These are phyloP conservation scores for Tylopilus intermedius DNA, from an alignment of 768 basidiomycete genomes.

Conservation along the genomic window DNA sequence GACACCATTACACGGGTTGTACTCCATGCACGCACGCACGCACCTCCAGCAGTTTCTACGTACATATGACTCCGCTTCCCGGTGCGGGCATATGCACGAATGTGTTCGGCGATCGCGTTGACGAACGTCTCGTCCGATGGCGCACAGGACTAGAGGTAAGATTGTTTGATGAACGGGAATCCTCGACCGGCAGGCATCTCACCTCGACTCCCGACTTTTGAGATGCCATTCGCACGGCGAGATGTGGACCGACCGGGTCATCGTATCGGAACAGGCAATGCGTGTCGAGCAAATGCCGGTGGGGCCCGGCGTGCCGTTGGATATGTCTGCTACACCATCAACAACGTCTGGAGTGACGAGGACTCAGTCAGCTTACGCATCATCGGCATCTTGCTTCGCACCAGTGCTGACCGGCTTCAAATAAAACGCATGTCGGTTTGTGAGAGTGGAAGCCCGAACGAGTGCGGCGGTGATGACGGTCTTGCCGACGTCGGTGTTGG, in stretches of 20 bases:
- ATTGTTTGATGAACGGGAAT: conserved; percentile 2
- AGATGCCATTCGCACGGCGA: conserved; percentile 61
- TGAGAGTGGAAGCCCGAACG: conserved; percentile 65
- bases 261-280: conserved; percentile 79
- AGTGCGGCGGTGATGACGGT: conserved; percentile 86
- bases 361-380: conserved; percentile 49
- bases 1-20: neutral
- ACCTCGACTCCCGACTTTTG: conserved; percentile 31
- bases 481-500: conserved; percentile 96
- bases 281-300: conserved; percentile 42
- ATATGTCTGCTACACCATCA: conserved; percentile 52
- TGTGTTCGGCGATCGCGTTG: conserved; percentile 56
- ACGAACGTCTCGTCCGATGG: conserved; percentile 67
- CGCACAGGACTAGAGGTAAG: conserved; percentile 21
- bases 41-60: conserved; percentile 95
- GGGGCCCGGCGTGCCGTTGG: conserved; percentile 42
- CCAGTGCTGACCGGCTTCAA: conserved; percentile 94
- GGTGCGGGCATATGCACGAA: conserved; percentile 46
- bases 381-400: conserved; percentile 73
- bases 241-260: conserved; percentile 90
- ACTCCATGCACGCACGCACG: conserved; percentile 26
- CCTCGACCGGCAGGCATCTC: conserved; percentile 1
- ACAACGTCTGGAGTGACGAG: neutral
- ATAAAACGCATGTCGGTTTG: conserved; percentile 53
- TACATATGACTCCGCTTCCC: conserved; percentile 55